A percentile compares a stretch with the other conserved stretches of the same genome.
These are phyloP conservation scores for Fusarium nygamai DNA, from an alignment of 2,329 filamentous ascomycete species.

Conservation along the genomic window DNA sequence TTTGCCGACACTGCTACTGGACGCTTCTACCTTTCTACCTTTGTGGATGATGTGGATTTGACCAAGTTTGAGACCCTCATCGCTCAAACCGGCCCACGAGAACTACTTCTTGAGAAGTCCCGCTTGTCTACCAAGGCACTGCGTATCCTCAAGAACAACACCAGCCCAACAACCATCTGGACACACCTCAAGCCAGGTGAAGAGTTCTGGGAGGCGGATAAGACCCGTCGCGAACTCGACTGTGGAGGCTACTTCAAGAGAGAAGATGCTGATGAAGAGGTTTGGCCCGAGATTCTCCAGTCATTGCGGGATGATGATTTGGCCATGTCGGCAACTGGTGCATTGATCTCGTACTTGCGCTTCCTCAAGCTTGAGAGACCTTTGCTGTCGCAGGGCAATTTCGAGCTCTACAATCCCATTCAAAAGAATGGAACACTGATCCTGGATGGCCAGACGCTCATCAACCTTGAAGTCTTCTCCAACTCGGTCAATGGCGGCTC, in stretches of 20 bases:
- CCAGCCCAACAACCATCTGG: conserved; percentile 91
- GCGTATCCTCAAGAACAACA: conserved; percentile 96
- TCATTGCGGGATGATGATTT: conserved; percentile 81
- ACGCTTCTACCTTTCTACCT: conserved; percentile 92
- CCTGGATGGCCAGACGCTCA: conserved; percentile 93
- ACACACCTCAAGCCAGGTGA: conserved; percentile 87
- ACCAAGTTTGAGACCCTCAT: conserved; percentile 98
- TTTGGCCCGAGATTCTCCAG: conserved; percentile 80
- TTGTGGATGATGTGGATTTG: conserved; percentile 89
- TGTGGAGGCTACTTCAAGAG: conserved; percentile 80
- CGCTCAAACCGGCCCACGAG: conserved; percentile 88
- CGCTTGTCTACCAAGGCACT: conserved; percentile 87
- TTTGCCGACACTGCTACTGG: conserved; percentile 97
- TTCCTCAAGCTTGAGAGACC: conserved; percentile 89
- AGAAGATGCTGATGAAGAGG: conserved; percentile 64
- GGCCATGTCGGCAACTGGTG: conserved; percentile 91
- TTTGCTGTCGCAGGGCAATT: conserved; percentile 88
- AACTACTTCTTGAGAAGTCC: conserved; percentile 89
- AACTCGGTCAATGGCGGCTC: conserved; percentile 88
- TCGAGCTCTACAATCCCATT: conserved; percentile 92
- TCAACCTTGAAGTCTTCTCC: conserved; percentile 96
- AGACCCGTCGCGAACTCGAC: conserved; percentile 82
- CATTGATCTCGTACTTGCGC: conserved; percentile 85
- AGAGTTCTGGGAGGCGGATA: conserved; percentile 92
- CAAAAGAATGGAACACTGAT: conserved; percentile 89